These are phyloP conservation scores for Yamadazyma laniorum DNA, from an alignment of 805 yeast genomes.

Conservation along the genomic window DNA sequence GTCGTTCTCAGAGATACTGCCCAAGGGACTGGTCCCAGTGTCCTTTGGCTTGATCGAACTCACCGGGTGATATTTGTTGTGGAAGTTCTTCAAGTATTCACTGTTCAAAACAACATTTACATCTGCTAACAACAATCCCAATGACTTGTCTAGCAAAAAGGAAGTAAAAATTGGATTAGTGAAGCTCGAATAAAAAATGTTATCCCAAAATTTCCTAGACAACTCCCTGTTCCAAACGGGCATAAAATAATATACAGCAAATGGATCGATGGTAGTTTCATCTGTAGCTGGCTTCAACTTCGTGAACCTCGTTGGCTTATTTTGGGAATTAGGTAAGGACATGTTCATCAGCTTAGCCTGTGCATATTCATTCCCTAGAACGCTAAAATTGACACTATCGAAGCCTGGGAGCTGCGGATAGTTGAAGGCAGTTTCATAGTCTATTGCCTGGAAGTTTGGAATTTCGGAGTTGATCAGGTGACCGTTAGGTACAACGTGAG, in stretches of 20 bases:
- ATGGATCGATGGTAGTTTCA: not conserved
- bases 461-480: not conserved
- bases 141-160: conserved; percentile 37
- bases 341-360: conserved; percentile 1
- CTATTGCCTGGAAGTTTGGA: conserved; percentile 6
- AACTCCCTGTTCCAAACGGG: conserved; percentile 11
- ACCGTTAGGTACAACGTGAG: conserved; percentile 1
- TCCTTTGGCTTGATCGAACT: conserved; percentile 2
- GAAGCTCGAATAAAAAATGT: conserved; percentile 22
- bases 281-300: conserved; percentile 7
- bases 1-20: not conserved
- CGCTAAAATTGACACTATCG: conserved; percentile 3
- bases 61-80: conserved; percentile 15
- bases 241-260: conserved; percentile 7
- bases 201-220: conserved; percentile 25
- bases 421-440: conserved; percentile 13
- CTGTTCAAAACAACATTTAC: conserved; percentile 14
- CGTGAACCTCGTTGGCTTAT: conserved; percentile 12
- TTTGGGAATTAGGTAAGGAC: conserved; percentile 23
- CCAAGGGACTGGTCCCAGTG: not conserved
- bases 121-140: conserved; percentile 22
- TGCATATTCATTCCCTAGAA: not conserved
- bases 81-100: conserved; percentile 16
- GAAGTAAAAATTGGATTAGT: conserved; percentile 20
- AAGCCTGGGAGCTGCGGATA: conserved; percentile 13